Evolutionary conservation across 2,329 filamentous ascomycete species (phyloP).

Genomic region (Ophiosphaerella korrae): DNA sequence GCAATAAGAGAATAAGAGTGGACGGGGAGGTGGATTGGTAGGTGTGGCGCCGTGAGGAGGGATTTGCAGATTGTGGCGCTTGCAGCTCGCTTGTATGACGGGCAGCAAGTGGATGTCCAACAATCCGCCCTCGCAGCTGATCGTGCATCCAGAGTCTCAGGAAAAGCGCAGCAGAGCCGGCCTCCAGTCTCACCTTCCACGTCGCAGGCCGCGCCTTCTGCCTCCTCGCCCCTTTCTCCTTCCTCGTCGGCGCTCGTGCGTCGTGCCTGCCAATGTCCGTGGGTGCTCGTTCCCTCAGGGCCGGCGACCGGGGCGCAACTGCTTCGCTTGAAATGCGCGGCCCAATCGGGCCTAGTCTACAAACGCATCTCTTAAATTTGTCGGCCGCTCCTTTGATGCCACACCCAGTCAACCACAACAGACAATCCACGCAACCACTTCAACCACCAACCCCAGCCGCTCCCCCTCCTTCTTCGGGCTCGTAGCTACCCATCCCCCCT

Average conservation of each 20-base stretch:
- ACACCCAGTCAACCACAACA: constrained; percentile 42
- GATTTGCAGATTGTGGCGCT: constrained; percentile 9
- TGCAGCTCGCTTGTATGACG: constrained; percentile 12
- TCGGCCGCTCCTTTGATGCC: constrained; percentile 30
- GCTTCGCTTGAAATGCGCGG: constrained; percentile 27
- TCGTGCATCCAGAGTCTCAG: background rate
- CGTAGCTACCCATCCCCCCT: constrained; percentile 59
- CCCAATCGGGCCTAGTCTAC: constrained; percentile 32
- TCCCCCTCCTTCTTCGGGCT: constrained; percentile 45
- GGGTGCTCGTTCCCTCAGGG: constrained; percentile 23
- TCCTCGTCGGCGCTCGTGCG: background rate
- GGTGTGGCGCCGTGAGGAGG: constrained; percentile 4
- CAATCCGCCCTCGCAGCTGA: too few relatives aligned
- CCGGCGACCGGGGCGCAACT: constrained; percentile 5
- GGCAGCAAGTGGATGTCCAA: background rate
- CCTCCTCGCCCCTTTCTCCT: too few relatives aligned
- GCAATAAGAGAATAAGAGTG: too few relatives aligned
- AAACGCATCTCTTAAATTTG: constrained; percentile 28
- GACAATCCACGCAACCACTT: constrained; percentile 36
- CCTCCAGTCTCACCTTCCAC: too few relatives aligned
- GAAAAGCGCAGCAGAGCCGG: too few relatives aligned
- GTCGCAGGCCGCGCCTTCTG: too few relatives aligned
- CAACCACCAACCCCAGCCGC: constrained; percentile 38
- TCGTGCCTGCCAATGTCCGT: constrained; percentile 18
- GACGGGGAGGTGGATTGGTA: constrained; percentile 5